phyloP scores from a whole-genome alignment of 495 filamentous ascomycete genomes.

The Neurospora sp. region DNA sequence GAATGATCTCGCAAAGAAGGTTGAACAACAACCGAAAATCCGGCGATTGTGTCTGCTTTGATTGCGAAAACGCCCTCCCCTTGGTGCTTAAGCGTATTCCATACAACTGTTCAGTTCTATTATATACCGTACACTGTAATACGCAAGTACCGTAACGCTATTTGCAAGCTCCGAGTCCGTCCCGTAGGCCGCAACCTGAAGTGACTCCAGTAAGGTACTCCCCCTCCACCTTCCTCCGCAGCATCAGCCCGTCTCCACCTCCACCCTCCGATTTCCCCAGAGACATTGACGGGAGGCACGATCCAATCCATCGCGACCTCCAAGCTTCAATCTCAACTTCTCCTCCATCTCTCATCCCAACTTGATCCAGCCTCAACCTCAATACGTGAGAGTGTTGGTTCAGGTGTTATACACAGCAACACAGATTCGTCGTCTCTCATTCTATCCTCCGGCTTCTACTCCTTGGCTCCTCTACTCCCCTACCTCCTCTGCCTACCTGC shows the following conservation, averaged over 20 bases:
- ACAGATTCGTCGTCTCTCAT: not conserved
- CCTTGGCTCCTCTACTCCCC: not conserved
- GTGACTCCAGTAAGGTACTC: not conserved
- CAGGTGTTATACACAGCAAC: not conserved
- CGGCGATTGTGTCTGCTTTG: not conserved
- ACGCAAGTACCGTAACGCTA: not conserved
- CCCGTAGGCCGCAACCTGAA: not conserved
- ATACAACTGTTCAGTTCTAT: not conserved
- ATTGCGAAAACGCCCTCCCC: not conserved
- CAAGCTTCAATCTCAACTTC: not conserved
- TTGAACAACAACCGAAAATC: not conserved
- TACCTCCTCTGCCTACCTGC: not conserved
- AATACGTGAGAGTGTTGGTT: not conserved
- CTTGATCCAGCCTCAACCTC: not conserved
- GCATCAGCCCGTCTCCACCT: not conserved
- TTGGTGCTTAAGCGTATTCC: not conserved
- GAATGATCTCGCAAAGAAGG: not conserved
- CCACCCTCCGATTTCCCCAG: not conserved
- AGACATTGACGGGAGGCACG: not conserved
- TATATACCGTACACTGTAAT: not conserved
- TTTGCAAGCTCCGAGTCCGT: not conserved
- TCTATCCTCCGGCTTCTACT: not conserved
- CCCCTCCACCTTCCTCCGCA: not conserved
- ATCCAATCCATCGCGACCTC: not conserved
- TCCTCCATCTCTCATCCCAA: not conserved